Evolutionary conservation across 2,329 filamentous ascomycete species (phyloP), one percentile per base, ranked within the genome.

Genomic region (Exophiala xenobiotica): DNA sequence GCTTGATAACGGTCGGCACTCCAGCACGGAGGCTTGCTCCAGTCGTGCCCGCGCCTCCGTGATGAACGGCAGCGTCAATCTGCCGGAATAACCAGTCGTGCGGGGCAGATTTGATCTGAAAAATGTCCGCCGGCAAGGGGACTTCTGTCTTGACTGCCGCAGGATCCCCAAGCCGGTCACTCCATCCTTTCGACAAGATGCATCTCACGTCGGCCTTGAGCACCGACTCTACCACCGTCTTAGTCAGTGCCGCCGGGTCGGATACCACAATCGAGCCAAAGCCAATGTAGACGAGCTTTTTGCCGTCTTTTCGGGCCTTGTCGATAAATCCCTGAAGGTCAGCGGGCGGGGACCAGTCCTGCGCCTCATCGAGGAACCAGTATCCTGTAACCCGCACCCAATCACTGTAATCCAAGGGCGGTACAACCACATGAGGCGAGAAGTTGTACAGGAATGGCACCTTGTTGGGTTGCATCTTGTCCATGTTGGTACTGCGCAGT

Each of bases 381-480:
- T 99, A 97, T 0, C 93, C 93, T 0, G 93, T 97, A 6, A 97
- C 89, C 37, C 90, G 83, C 67, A 99, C 93, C 93, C 93, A 99
- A 68, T 97, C 93, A 35, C 89, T 92, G 71, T 91, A 99, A 71
- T 99, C 93, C 1, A 96, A 77, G 12, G 93, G 93, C 22, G 91
- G 92, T 2, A 88, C 83, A n/a, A 99, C 93, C 9, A 99, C 93
- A 8, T 83, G 87, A 0, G 91, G 90, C 49, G 89, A 95, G 68
- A 96, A 97, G 71, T 96, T 97, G 76, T 99, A 99, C 39, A 99
- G 71, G 70, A 99, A 99, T 0, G 93, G 93, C n/a, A 96, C 90
- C 68, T 95, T 95, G 74, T 96, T 96, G 2, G 88, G 86, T 71
- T 96, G 90, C 82, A 99, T 83, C 73, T 91, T 95, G 66, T 93